These are phyloP conservation scores for Sporothrix inflata DNA, from an alignment of 2,329 filamentous ascomycete species.

Conservation along the genomic window DNA sequence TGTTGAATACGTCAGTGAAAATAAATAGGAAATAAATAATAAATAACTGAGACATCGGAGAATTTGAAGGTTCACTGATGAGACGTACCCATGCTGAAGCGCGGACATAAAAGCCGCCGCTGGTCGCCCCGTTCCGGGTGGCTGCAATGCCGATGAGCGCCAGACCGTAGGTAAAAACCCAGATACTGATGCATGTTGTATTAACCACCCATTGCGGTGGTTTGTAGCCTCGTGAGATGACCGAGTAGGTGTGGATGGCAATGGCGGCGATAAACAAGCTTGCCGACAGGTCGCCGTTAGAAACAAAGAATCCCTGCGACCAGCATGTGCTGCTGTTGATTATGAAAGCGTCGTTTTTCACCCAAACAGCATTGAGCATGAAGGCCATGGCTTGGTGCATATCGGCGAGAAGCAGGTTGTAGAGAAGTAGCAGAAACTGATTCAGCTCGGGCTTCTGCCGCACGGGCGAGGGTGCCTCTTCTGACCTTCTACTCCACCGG, in stretches of 20 bases:
- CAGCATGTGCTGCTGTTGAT: conserved; percentile 53
- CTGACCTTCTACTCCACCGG: not conserved
- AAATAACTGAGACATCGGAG: not conserved
- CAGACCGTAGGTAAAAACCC: conserved; percentile 55
- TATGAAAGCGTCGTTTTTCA: conserved; percentile 51
- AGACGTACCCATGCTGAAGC: conserved; percentile 56
- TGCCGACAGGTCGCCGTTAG: conserved; percentile 60
- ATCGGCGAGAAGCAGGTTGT: conserved; percentile 63
- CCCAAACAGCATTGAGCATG: conserved; percentile 57
- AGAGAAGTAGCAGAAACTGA: conserved; percentile 62
- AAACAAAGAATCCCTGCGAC: conserved; percentile 61
- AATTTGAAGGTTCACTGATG: not conserved
- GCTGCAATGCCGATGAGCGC: conserved; percentile 45
- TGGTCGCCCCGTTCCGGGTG: conserved; percentile 37
- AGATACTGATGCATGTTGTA: conserved; percentile 47
- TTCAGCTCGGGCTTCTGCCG: conserved; percentile 42
- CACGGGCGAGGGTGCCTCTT: not conserved
- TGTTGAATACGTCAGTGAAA: conserved; percentile 33
- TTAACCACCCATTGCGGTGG: conserved; percentile 51
- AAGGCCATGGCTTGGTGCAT: conserved; percentile 61
- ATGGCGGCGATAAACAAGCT: conserved; percentile 63
- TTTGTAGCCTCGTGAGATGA: conserved; percentile 54
- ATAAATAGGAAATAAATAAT: not conserved
- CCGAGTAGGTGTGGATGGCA: conserved; percentile 60
- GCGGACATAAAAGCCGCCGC: conserved; percentile 52